Evolutionary conservation across 179 eudicot genomes (phyloP), one percentile per base, ranked within the genome.

Genomic region (Silene coronaria): DNA sequence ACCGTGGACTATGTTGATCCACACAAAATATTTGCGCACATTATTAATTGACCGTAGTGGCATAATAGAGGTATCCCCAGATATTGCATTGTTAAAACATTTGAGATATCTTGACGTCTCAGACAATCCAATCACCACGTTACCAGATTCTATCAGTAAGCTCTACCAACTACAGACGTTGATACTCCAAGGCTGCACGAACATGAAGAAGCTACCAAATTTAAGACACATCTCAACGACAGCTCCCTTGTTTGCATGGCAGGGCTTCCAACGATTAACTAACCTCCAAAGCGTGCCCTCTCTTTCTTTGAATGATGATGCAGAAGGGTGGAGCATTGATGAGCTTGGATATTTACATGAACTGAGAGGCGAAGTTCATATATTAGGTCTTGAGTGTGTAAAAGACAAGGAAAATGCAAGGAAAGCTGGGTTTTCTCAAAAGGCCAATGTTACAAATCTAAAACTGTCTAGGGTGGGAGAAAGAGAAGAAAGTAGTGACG

Each of bases 161-260:
- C 71, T 77, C 34, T 71, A 77, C 64, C 80, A 71, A 28, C 63
- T 77, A 45, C 75, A 77, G 28, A 77, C 80, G 2, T 26, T 71
- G 4, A 72, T 27, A 34, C 71, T 77, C 19, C 0, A 19, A 7
- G 6, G 32, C 1, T 63, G 59, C 23, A 3, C 7, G 10, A 34
- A 48, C 9, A 11, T 77, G n/a, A 5, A 14, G 8, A 45, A 62
- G 64, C 76, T 77, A 32, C 80, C 59, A 45, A 23, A 53, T 23
- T 32, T 77, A 68, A 32, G 76, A 24, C 65, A 72, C 72, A 72
- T 77, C 65, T 38, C 4, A 4, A 64, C 76, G 17, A 21, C 76
- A 4, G 3, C 28, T 34, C 61, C 60, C 22, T 23, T 70, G 66
- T 34, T 8, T n/a, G 71, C 48, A 1, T 22, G 34, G 1, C 71